These are phyloP conservation scores for Debaryomyces fabryi DNA, from an alignment of 1,139 yeast species.

Conservation along the genomic window DNA sequence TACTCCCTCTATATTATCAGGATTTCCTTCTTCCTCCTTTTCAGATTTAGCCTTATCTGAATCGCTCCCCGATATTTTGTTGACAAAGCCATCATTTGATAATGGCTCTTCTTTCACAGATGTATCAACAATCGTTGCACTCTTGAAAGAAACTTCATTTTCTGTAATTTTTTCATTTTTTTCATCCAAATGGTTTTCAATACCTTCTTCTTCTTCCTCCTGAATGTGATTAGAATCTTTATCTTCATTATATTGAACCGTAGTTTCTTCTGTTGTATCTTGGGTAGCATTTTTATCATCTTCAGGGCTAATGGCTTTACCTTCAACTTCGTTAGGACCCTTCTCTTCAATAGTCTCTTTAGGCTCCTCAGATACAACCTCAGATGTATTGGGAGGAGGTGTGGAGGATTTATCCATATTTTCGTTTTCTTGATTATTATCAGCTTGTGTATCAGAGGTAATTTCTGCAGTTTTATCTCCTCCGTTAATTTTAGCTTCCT, in stretches of 20 bases:
- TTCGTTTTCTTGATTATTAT: not conserved
- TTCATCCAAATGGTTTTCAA: not conserved
- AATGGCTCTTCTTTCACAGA: not conserved
- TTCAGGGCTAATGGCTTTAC: not conserved
- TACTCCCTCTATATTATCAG: slow-evolving; percentile 8
- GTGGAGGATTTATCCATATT: not conserved
- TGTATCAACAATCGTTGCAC: not conserved
- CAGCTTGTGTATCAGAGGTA: not conserved
- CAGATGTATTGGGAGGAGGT: not conserved
- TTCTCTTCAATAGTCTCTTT: not conserved
- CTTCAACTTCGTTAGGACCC: not conserved
- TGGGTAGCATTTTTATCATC: not conserved
- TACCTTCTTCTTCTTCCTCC: not conserved
- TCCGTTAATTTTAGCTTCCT: not conserved
- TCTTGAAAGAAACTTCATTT: not conserved
- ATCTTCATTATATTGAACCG: not conserved
- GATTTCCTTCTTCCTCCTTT: not conserved
- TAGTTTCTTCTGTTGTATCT: not conserved
- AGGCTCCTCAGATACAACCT: not conserved
- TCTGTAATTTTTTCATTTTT: not conserved
- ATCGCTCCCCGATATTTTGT: not conserved
- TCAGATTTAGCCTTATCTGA: not conserved
- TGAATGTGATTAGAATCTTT: not conserved
- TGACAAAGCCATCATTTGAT: not conserved
- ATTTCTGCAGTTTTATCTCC: slow-evolving; percentile 6